Evolutionary conservation across 495 filamentous ascomycete species (phyloP).

Genomic region (Aspergillus olivimuriae): DNA sequence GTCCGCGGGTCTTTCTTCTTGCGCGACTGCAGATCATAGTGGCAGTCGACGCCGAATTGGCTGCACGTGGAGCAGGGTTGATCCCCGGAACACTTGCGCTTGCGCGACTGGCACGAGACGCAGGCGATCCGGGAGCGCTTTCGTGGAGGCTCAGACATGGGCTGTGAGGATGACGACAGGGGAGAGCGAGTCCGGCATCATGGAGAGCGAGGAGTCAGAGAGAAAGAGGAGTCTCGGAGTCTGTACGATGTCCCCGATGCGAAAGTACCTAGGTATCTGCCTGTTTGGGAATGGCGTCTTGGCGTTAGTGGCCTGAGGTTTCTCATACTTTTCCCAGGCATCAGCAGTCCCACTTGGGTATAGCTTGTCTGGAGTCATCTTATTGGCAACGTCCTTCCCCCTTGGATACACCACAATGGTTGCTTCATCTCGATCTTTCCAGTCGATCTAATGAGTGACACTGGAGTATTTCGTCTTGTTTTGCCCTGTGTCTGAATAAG

Average conservation of each 20-base stretch:
- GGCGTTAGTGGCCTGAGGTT: background rate
- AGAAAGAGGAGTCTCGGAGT: too few species aligned
- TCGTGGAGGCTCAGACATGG: conserved; percentile 29
- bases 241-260: too few species aligned
- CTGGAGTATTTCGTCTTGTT: too few species aligned
- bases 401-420: too few species aligned
- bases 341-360: too few species aligned
- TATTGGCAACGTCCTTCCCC: too few species aligned
- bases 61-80: conserved; percentile 46
- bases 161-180: conserved; percentile 7
- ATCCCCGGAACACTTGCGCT: conserved; percentile 49
- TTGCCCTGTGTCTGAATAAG: too few species aligned
- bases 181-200: background rate
- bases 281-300: background rate
- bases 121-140: conserved; percentile 46
- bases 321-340: too few species aligned
- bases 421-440: too few species aligned
- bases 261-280: background rate
- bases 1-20: conserved; percentile 24
- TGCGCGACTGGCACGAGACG: conserved; percentile 44
- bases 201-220: too few species aligned
- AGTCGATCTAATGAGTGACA: too few species aligned
- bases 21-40: conserved; percentile 32
- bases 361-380: too few species aligned
- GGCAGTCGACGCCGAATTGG: conserved; percentile 42